Percentiles rank a stretch among this genome's conserved stretches.
Evolutionary conservation across 2,329 filamentous ascomycete species (phyloP).

Genomic region (Pseudogymnoascus sp.): DNA sequence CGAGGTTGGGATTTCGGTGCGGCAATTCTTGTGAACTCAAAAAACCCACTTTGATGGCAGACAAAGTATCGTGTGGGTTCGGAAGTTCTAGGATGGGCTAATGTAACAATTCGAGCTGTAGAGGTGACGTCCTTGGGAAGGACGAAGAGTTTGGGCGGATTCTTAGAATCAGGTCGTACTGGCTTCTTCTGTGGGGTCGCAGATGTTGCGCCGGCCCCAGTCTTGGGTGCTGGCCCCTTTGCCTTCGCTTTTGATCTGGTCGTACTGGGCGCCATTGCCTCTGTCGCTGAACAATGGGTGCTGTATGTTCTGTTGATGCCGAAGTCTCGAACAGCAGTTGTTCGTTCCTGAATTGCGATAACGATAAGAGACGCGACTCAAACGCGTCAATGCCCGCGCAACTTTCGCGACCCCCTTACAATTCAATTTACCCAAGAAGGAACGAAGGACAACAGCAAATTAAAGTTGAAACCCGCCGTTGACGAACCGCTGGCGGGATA

Average conservation of each 20-base stretch:
- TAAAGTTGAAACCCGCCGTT: constrained; percentile 3
- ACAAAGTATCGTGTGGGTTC: constrained; percentile 54
- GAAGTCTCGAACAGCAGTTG: not conserved
- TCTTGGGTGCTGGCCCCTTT: constrained; percentile 16
- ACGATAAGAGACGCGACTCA: constrained; percentile 7
- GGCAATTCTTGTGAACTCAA: constrained; percentile 56
- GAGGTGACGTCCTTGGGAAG: constrained; percentile 48
- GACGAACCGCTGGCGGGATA: constrained; percentile 1
- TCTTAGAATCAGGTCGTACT: constrained; percentile 29
- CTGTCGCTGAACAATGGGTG: not conserved
- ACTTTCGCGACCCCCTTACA: constrained; percentile 7
- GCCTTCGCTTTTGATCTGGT: constrained; percentile 10
- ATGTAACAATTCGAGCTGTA: constrained; percentile 52
- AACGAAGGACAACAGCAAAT: constrained; percentile 5
- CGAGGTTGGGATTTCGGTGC: constrained; percentile 47
- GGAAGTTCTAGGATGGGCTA: constrained; percentile 52
- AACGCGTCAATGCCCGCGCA: constrained; percentile 3
- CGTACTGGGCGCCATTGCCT: constrained; percentile 10
- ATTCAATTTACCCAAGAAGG: constrained; percentile 5
- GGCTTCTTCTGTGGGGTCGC: constrained; percentile 25
- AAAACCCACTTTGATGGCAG: constrained; percentile 55
- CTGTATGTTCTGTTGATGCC: constrained; percentile 6
- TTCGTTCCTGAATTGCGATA: not conserved
- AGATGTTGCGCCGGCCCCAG: constrained; percentile 20
- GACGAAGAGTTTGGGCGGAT: constrained; percentile 52